phyloP scores from a whole-genome alignment of 768 basidiomycete species.

The Pleurotus giganteus region DNA sequence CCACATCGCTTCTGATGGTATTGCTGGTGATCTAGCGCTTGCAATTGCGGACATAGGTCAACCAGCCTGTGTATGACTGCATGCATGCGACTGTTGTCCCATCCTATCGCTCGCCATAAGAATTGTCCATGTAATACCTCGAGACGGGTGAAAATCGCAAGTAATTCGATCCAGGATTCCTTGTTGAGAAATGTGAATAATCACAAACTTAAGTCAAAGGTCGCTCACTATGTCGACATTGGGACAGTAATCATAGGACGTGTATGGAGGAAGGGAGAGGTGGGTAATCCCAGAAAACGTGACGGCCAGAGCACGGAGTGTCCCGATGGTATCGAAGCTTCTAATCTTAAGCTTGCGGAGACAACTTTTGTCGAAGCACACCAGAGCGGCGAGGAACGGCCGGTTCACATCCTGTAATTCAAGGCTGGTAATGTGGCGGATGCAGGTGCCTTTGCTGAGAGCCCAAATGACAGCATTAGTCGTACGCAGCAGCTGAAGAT shows the following conservation, averaged over 20 bases:
- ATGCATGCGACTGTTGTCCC: conserved; percentile 38
- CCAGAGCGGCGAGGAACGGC: conserved; percentile 15
- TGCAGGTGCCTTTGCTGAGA: conserved; percentile 15
- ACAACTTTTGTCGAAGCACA: background rate
- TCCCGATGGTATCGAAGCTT: conserved; percentile 6
- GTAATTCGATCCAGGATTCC: conserved; percentile 38
- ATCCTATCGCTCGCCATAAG: conserved; percentile 39
- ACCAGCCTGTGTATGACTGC: conserved; percentile 37
- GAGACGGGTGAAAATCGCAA: conserved; percentile 40
- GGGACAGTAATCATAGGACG: conserved; percentile 16
- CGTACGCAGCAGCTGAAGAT: conserved; percentile 35
- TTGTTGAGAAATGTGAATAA: conserved; percentile 12
- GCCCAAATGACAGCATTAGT: conserved; percentile 32
- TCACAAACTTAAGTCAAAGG: background rate
- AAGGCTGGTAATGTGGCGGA: conserved; percentile 6
- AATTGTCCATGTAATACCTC: conserved; percentile 41
- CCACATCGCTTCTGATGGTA: conserved; percentile 30
- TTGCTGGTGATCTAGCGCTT: conserved; percentile 40
- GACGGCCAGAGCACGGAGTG: conserved; percentile 23
- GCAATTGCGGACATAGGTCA: conserved; percentile 36
- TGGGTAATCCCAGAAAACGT: conserved; percentile 38
- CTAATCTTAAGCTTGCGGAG: background rate
- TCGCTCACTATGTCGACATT: conserved; percentile 27
- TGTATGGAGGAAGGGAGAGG: conserved; percentile 34
- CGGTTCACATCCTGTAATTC: background rate